A percentile compares a stretch with the other conserved stretches of the same genome.
Evolutionary conservation across 345 rosid species (phyloP).

Genomic region (Corchorus capsularis): DNA sequence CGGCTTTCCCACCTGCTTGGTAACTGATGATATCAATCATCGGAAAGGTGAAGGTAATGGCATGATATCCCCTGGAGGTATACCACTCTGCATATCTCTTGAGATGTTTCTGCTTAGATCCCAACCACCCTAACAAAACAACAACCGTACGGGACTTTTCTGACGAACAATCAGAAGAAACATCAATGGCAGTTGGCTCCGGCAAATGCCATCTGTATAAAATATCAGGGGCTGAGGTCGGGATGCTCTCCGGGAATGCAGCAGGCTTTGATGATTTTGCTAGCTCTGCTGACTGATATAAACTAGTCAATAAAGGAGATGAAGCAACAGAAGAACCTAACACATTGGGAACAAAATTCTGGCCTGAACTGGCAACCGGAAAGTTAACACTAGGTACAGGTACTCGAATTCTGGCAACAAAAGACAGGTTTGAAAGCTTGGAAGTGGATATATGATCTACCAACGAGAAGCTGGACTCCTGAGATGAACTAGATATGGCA

Average conservation of each 20-base stretch:
- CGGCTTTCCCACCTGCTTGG: slow-evolving; percentile 93
- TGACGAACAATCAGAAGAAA: slow-evolving; percentile 51
- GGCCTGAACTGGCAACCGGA: slow-evolving; percentile 34
- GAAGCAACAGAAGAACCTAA: slow-evolving; percentile 42
- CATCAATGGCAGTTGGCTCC: slow-evolving; percentile 54
- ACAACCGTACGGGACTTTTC: slow-evolving; percentile 86
- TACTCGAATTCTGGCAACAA: slow-evolving; percentile 49
- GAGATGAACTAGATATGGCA: slow-evolving; percentile 37
- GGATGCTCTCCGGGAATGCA: slow-evolving; percentile 28
- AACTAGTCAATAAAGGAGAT: slow-evolving; percentile 47
- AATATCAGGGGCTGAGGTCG: slow-evolving; percentile 53
- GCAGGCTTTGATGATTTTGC: slow-evolving; percentile 62
- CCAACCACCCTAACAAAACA: slow-evolving; percentile 96
- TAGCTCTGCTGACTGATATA: slow-evolving; percentile 73
- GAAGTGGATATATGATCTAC: slow-evolving; percentile 55
- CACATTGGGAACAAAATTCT: slow-evolving; percentile 26
- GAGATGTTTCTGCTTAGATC: slow-evolving; percentile 94
- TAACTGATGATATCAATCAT: slow-evolving; percentile 83
- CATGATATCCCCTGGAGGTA: slow-evolving; percentile 88
- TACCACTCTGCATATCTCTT: slow-evolving; percentile 97
- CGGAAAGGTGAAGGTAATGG: slow-evolving; percentile 89
- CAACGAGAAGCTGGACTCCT: slow-evolving; percentile 52
- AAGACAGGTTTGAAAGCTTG: slow-evolving; percentile 64
- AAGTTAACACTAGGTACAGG: slow-evolving; percentile 62
- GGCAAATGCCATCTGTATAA: slow-evolving; percentile 96